A percentile compares a stretch with the other conserved stretches of the same genome.
These are phyloP conservation scores for Collybia nuda DNA, from an alignment of 768 basidiomycete genomes.

Conservation along the genomic window DNA sequence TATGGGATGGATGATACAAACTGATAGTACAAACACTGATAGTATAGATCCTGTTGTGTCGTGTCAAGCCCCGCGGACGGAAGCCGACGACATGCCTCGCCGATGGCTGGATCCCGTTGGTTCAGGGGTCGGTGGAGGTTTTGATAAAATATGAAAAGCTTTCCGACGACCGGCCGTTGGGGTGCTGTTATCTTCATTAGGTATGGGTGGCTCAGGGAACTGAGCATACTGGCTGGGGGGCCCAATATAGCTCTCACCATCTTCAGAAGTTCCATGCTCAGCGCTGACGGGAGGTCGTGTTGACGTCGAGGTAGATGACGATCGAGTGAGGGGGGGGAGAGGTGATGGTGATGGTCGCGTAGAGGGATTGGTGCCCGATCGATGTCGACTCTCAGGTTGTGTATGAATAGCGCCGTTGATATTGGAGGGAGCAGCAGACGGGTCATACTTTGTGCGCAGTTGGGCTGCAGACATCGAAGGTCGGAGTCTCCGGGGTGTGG, in stretches of 20 bases:
- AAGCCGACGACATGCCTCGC: conserved; percentile 52
- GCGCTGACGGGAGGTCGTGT: conserved; percentile 35
- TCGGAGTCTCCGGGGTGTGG: conserved; percentile 62
- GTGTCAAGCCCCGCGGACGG: conserved; percentile 44
- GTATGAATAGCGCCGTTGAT: conserved; percentile 24
- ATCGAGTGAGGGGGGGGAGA: conserved; percentile 48
- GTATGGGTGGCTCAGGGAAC: conserved; percentile 66
- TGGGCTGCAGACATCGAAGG: conserved; percentile 82
- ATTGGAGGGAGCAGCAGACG: conserved; percentile 25
- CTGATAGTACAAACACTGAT: conserved; percentile 16
- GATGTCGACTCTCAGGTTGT: conserved; percentile 51
- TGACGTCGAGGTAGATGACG: conserved; percentile 59
- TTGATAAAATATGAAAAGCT: conserved; percentile 68
- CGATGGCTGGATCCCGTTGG: conserved; percentile 40
- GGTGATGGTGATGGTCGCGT: conserved; percentile 40
- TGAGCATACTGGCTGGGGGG: conserved; percentile 70
- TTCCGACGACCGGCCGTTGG: conserved; percentile 64
- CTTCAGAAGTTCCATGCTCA: conserved; percentile 39
- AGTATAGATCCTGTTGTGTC: conserved; percentile 22
- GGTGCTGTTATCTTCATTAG: conserved; percentile 45
- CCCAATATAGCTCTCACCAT: conserved; percentile 55
- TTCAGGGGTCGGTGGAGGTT: conserved; percentile 43
- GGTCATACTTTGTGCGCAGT: conserved; percentile 50
- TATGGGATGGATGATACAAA: conserved; percentile 19
- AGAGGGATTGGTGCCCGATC: conserved; percentile 69